These are phyloP conservation scores for Clonostachys byssicola DNA, from an alignment of 2,329 filamentous ascomycete species.

Conservation along the genomic window DNA sequence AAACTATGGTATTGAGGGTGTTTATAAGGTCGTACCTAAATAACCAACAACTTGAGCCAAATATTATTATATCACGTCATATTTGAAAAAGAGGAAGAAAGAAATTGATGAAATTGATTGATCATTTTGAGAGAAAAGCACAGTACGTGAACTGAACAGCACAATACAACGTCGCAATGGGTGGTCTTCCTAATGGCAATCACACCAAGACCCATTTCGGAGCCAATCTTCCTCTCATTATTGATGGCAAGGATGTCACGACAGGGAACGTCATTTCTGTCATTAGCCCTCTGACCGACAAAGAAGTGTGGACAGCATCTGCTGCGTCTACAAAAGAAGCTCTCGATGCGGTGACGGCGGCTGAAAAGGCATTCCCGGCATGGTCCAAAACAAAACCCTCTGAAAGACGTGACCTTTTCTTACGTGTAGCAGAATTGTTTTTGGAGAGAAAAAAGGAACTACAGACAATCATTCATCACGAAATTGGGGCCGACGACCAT, in stretches of 20 bases:
- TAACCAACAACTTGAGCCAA: too few relatives aligned
- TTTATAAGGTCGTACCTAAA: too few relatives aligned
- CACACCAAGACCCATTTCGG: too few relatives aligned
- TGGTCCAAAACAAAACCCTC: conserved; percentile 63
- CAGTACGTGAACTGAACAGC: too few relatives aligned
- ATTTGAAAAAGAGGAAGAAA: too few relatives aligned
- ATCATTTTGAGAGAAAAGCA: too few relatives aligned
- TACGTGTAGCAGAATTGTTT: conserved; percentile 64
- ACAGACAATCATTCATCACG: conserved; percentile 48
- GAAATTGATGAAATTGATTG: too few relatives aligned
- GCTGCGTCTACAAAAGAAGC: conserved; percentile 54
- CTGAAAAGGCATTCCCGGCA: conserved; percentile 61
- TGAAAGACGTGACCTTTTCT: conserved; percentile 63
- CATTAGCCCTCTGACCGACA: conserved; percentile 46
- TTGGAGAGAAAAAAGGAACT: conserved; percentile 57
- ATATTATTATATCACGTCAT: too few relatives aligned
- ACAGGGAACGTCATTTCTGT: conserved; percentile 49
- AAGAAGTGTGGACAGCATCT: conserved; percentile 49
- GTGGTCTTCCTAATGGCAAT: too few relatives aligned
- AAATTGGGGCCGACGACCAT: conserved; percentile 31
- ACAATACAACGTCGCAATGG: too few relatives aligned
- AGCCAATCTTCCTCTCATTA: conserved; percentile 30
- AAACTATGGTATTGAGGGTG: too few relatives aligned
- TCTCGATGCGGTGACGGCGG: conserved; percentile 44
- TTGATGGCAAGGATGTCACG: conserved; percentile 36